Evolutionary conservation across 2,329 filamentous ascomycete species (phyloP).

Genomic region (Colletotrichum sp.): DNA sequence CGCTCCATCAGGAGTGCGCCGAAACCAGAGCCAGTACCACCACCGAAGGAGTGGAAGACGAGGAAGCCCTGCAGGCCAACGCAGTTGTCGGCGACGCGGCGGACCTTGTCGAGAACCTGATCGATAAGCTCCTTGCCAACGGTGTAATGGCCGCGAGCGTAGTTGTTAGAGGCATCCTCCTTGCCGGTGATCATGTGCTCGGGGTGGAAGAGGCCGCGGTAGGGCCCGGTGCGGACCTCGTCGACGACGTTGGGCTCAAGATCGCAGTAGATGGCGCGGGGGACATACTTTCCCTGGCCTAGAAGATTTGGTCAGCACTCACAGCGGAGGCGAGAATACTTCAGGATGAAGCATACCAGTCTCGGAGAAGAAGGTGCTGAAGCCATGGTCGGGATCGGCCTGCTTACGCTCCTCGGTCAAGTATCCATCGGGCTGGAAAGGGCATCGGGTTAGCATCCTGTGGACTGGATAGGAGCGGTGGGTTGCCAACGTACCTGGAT

Average conservation of each 20-base stretch:
- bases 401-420: slow-evolving; percentile 98
- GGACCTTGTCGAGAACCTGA: slow-evolving; percentile 95
- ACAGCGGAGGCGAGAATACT: background rate
- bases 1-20: slow-evolving; percentile 99
- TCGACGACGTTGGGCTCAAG: slow-evolving; percentile 99
- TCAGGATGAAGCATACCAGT: slow-evolving; percentile 69
- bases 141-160: slow-evolving; percentile 99
- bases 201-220: slow-evolving; percentile 97
- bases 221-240: slow-evolving; percentile 96
- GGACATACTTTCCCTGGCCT: slow-evolving; percentile 99
- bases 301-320: slow-evolving; percentile 12
- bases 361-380: slow-evolving; percentile 99
- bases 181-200: slow-evolving; percentile 99
- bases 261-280: slow-evolving; percentile 99
- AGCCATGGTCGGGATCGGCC: slow-evolving; percentile 91
- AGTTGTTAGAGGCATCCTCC: slow-evolving; percentile 99
- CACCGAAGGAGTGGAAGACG: slow-evolving; percentile 99
- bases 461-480: background rate
- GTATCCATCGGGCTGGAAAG: slow-evolving; percentile 88
- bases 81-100: slow-evolving; percentile 97
- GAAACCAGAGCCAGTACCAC: slow-evolving; percentile 98
- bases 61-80: slow-evolving; percentile 98
- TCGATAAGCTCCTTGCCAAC: slow-evolving; percentile 99
- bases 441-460: background rate
- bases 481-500: slow-evolving; percentile 77